Conservation (phyloP, 1,284 basidiomycete genomes). For the Golubevia sp. region DNA sequence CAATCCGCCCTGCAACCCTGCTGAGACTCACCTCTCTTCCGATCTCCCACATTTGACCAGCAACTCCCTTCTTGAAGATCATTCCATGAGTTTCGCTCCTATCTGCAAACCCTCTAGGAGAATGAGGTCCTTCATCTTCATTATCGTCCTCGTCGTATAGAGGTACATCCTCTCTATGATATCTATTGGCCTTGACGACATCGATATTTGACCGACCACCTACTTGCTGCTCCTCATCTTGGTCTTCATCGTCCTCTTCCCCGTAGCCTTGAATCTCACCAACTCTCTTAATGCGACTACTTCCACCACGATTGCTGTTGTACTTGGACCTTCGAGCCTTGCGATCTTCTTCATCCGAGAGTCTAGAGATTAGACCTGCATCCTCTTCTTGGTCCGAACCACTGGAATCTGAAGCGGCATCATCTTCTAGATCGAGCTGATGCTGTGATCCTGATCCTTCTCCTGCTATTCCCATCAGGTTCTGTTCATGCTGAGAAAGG, state of each 20-base stretch:
- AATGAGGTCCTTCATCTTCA: neutral
- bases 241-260: neutral
- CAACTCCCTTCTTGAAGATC: neutral
- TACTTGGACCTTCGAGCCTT: neutral
- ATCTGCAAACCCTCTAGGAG: neutral
- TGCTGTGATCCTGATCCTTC: no score
- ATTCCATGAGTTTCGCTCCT: neutral
- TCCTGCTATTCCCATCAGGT: no score
- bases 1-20: no score
- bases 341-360: neutral
- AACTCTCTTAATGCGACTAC: neutral
- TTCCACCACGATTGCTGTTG: neutral
- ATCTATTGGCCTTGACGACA: neutral
- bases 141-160: neutral
- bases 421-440: no score
- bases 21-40: constrained; percentile 25
- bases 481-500: no score
- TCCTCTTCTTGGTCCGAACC: neutral
- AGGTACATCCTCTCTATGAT: neutral
- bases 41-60: constrained; percentile 33
- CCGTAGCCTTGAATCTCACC: neutral
- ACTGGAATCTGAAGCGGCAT: neutral
- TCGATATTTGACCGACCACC: neutral
- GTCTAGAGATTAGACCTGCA: neutral
- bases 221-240: neutral